phyloP scores from a whole-genome alignment of 192 early-diverging fungal species.

The Linnemannia schmuckeri region DNA sequence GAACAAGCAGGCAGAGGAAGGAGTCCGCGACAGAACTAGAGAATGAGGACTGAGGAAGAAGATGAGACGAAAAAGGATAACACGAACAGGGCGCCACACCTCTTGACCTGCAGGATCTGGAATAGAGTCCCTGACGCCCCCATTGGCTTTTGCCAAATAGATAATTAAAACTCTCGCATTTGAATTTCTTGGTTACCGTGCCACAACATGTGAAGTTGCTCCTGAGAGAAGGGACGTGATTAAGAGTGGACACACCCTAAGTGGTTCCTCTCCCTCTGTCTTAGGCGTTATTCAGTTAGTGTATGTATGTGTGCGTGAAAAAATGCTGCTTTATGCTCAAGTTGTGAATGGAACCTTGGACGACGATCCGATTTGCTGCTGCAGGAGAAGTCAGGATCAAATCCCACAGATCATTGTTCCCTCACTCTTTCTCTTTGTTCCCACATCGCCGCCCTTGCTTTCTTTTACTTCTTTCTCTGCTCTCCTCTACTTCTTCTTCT shows the following conservation, averaged over 20 bases:
- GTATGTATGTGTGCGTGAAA: neutral
- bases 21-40: neutral
- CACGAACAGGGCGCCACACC: constrained; percentile 8
- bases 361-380: neutral
- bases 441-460: neutral
- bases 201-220: neutral
- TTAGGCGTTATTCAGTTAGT: too few relatives aligned
- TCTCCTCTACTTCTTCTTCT: neutral
- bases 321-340: neutral
- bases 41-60: neutral
- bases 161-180: neutral
- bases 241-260: too few relatives aligned
- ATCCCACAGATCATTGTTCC: neutral
- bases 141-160: neutral
- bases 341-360: neutral
- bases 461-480: neutral
- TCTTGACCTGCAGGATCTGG: constrained; percentile 51
- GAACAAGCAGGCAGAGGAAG: neutral
- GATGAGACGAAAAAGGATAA: neutral
- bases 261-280: too few relatives aligned
- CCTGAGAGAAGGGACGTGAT: neutral
- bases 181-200: neutral
- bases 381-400: neutral
- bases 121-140: constrained; percentile 14
- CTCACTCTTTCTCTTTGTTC: neutral